phyloP scores from a whole-genome alignment of 2,329 filamentous ascomycete genomes.

The Aspergillus sp. region DNA sequence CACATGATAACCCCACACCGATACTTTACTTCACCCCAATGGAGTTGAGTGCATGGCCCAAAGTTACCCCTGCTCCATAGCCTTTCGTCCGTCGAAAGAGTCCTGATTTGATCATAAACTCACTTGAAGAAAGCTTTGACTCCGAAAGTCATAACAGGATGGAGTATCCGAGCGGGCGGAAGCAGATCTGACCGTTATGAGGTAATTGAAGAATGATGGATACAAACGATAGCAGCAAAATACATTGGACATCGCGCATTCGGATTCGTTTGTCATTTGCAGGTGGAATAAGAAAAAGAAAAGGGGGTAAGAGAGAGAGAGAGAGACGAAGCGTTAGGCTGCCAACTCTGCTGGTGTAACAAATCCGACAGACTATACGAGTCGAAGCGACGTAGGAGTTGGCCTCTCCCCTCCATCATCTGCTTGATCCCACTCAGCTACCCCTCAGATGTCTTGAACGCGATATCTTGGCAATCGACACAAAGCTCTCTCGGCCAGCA shows the following conservation, averaged over 20 bases:
- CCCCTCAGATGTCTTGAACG: conserved; percentile 11
- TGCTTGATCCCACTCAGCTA: not conserved
- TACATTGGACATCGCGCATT: not conserved
- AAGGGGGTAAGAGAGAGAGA: too few relatives aligned
- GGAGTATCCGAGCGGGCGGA: not conserved
- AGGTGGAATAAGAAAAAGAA: not conserved
- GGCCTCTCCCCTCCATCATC: not conserved
- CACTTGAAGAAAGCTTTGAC: conserved; percentile 4
- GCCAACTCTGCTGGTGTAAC: not conserved
- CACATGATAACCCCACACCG: conserved; percentile 19
- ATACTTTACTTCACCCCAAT: conserved; percentile 12
- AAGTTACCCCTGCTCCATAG: conserved; percentile 8
- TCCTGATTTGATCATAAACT: conserved; percentile 19
- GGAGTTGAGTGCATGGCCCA: conserved; percentile 14
- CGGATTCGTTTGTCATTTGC: too few relatives aligned
- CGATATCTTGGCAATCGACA: conserved; percentile 9
- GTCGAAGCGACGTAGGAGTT: not conserved
- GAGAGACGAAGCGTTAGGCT: not conserved
- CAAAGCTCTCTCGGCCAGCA: conserved; percentile 9
- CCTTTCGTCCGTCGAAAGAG: conserved; percentile 2
- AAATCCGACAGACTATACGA: conserved; percentile 2
- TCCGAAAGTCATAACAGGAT: not conserved
- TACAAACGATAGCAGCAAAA: not conserved
- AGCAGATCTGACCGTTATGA: not conserved
- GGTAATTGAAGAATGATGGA: not conserved